A percentile compares a stretch with the other conserved stretches of the same genome.
phyloP scores from a whole-genome alignment of 2,329 filamentous ascomycete genomes.

The Botrytis elliptica region DNA sequence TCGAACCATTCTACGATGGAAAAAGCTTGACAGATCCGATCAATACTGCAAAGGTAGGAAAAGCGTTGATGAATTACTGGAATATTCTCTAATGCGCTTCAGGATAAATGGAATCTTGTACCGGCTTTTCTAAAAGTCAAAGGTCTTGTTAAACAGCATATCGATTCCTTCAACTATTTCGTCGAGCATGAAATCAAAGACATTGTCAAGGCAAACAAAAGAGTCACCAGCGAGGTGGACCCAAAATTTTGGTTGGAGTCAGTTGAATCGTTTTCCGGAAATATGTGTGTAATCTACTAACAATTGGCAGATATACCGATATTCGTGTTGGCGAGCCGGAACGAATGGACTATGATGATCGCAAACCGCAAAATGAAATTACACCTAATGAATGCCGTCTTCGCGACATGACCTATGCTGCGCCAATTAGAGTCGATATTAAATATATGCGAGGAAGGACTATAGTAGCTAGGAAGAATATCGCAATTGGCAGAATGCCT shows the following conservation, averaged over 20 bases:
- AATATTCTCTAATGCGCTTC: conserved; percentile 46
- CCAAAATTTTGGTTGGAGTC: conserved; percentile 86
- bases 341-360: conserved; percentile 71
- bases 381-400: conserved; percentile 96
- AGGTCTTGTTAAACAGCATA: conserved; percentile 83
- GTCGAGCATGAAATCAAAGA: conserved; percentile 96
- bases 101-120: conserved; percentile 95
- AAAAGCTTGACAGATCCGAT: conserved; percentile 68
- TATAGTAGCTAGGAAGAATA: conserved; percentile 69
- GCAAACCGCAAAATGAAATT: conserved; percentile 69
- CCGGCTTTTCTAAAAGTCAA: conserved; percentile 99
- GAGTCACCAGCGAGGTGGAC: conserved; percentile 88
- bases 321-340: conserved; percentile 84
- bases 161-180: conserved; percentile 97
- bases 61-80: no score
- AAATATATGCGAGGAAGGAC: conserved; percentile 82
- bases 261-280: conserved; percentile 11
- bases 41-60: conserved; percentile 53
- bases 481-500: conserved; percentile 85
- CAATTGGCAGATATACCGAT: conserved; percentile 63
- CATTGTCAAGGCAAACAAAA: conserved; percentile 87
- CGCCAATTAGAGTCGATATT: conserved; percentile 90
- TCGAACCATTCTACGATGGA: conserved; percentile 68
- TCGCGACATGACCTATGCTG: conserved; percentile 96
- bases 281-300: neutral